Conservation (phyloP, 192 early-diverging fungal species). For the Entophlyctis luteolus region DNA sequence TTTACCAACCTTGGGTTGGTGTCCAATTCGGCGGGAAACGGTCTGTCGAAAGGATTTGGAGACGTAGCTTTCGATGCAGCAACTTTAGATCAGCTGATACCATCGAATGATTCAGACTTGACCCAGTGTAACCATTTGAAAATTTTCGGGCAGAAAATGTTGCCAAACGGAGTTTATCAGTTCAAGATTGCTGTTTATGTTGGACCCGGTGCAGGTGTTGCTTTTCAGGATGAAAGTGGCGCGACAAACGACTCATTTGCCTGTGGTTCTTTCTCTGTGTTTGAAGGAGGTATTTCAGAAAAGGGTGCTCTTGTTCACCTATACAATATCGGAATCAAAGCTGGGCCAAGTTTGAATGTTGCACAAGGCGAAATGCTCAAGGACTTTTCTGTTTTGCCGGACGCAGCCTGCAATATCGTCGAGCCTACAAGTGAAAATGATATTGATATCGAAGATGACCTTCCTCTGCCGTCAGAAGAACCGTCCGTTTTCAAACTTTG, state of each 20-base stretch:
- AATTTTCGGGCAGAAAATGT: not conserved
- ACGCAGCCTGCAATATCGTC: not conserved
- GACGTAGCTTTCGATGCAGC: not conserved
- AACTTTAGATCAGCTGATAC: not conserved
- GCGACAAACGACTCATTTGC: too few species aligned
- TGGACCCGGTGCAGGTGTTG: not conserved
- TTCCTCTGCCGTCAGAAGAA: not conserved
- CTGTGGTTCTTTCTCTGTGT: not conserved
- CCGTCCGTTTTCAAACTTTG: not conserved
- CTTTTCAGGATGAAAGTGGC: not conserved
- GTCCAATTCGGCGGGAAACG: not conserved
- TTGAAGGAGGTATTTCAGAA: constrained; percentile 1
- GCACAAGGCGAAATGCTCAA: not conserved
- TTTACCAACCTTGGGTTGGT: not conserved
- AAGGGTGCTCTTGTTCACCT: not conserved
- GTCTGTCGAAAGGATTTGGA: not conserved
- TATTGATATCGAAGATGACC: not conserved
- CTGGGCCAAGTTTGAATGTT: not conserved
- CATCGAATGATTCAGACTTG: not conserved
- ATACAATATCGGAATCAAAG: not conserved
- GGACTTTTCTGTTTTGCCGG: not conserved
- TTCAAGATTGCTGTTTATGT: constrained; percentile 1
- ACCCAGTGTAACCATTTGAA: not conserved
- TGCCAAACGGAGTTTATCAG: not conserved
- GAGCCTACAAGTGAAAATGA: not conserved